Evolutionary conservation across 768 basidiomycete genomes (phyloP).

Genomic region (Scleroderma citrinum): DNA sequence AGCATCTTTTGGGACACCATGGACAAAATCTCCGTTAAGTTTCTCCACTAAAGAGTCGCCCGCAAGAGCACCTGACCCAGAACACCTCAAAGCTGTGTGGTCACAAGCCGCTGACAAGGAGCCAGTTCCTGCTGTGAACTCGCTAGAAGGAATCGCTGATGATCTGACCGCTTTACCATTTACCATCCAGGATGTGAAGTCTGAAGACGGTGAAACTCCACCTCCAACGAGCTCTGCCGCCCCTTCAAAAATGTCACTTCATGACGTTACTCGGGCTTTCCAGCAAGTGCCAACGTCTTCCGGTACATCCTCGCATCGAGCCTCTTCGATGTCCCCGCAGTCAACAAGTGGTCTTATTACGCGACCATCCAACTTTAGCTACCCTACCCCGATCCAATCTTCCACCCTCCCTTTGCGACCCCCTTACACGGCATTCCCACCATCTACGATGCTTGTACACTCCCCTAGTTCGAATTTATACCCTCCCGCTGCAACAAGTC

Average conservation of each 20-base stretch:
- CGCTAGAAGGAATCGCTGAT: constrained; percentile 77
- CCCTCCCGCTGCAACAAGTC: constrained; percentile 50
- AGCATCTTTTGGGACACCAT: constrained; percentile 34
- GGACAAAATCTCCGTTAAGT: constrained; percentile 48
- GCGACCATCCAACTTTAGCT: constrained; percentile 23
- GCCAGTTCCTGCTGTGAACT: constrained; percentile 65
- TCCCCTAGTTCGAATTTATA: constrained; percentile 69
- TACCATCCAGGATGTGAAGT: constrained; percentile 79
- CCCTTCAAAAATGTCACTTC: constrained; percentile 71
- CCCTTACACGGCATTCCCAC: constrained; percentile 53
- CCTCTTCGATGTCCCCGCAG: constrained; percentile 45
- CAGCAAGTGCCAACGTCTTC: constrained; percentile 74
- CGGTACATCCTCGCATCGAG: constrained; percentile 40
- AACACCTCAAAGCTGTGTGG: constrained; percentile 82
- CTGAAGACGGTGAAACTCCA: constrained; percentile 78
- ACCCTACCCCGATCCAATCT: constrained; percentile 37
- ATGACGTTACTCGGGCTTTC: constrained; percentile 82
- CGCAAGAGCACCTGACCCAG: constrained; percentile 68
- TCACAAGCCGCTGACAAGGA: constrained; percentile 70
- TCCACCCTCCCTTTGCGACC: constrained; percentile 46
- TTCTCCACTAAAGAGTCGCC: constrained; percentile 63
- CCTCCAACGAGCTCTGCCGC: constrained; percentile 52
- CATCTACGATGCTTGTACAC: constrained; percentile 67
- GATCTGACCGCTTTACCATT: constrained; percentile 77
- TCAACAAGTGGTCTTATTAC: constrained; percentile 29